Evolutionary conservation across 139 green algal species (phyloP).

Genomic region (Chlorella sp.): DNA sequence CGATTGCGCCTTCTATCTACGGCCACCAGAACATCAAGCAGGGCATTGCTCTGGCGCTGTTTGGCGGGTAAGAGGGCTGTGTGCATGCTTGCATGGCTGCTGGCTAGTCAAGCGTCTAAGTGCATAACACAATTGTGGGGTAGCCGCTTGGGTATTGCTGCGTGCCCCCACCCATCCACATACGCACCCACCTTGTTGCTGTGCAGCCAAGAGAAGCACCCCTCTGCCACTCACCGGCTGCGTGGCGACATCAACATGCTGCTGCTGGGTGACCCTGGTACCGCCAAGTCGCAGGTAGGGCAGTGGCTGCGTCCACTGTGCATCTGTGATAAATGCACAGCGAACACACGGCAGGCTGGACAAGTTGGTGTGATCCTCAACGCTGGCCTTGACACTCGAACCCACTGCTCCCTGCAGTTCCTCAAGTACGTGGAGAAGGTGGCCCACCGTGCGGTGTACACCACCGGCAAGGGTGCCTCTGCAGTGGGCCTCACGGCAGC

Average conservation of each 20-base stretch:
- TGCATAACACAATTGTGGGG: no score
- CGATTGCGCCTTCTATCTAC: slow-evolving; percentile 98
- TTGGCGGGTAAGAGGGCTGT: slow-evolving; percentile 75
- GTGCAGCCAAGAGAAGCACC: slow-evolving; percentile 73
- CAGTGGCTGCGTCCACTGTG: no score
- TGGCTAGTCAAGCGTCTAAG: no score
- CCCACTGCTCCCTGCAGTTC: slow-evolving; percentile 75
- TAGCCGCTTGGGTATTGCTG: no score
- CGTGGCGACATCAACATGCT: slow-evolving; percentile 99
- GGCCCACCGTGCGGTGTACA: slow-evolving; percentile 94
- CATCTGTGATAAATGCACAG: no score
- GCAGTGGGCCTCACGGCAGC: slow-evolving; percentile 97
- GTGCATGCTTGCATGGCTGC: no score
- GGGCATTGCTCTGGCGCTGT: slow-evolving; percentile 92
- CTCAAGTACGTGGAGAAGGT: slow-evolving; percentile 99
- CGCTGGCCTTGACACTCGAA: no score
- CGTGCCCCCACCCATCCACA: no score
- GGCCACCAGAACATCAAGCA: slow-evolving; percentile 98
- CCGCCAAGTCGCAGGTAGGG: slow-evolving; percentile 41
- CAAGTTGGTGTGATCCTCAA: no score
- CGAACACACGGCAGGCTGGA: no score
- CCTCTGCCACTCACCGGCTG: slow-evolving; percentile 77
- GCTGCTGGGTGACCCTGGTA: slow-evolving; percentile 95
- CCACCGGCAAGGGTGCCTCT: slow-evolving; percentile 97
- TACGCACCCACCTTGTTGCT: no score